These are phyloP conservation scores for Ogataea trehaloabstinens DNA, from an alignment of 805 yeast genomes.

Conservation along the genomic window DNA sequence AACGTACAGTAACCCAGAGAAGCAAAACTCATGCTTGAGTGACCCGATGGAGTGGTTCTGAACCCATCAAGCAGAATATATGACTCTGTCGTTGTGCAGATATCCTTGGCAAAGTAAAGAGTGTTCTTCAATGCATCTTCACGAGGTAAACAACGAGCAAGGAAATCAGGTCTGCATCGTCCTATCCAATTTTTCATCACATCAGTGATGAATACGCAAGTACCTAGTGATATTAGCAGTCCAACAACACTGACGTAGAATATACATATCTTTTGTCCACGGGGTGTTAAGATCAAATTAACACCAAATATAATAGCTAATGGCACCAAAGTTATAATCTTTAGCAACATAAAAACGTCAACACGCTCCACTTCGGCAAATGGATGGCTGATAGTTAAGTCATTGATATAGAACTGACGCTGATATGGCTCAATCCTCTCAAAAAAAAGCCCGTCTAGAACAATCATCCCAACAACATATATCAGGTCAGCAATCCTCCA, in stretches of 20 bases:
- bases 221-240: conserved; percentile 53
- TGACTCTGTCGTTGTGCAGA: conserved; percentile 54
- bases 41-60: conserved; percentile 83
- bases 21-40: conserved; percentile 68
- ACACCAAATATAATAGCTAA: conserved; percentile 33
- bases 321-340: conserved; percentile 57
- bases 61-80: conserved; percentile 61
- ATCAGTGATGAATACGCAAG: conserved; percentile 67
- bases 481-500: conserved; percentile 29
- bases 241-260: conserved; percentile 69
- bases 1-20: conserved; percentile 61
- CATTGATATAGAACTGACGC: conserved; percentile 74
- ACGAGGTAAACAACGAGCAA: conserved; percentile 78
- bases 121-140: conserved; percentile 53
- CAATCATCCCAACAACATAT: conserved; percentile 19
- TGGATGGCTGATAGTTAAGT: conserved; percentile 78
- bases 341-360: conserved; percentile 48
- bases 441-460: conserved; percentile 25
- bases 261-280: conserved; percentile 54
- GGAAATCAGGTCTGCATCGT: conserved; percentile 87
- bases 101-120: conserved; percentile 59
- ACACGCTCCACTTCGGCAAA: conserved; percentile 75
- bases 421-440: conserved; percentile 57
- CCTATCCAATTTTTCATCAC: conserved; percentile 81
- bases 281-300: conserved; percentile 40